Percentiles rank a stretch among this genome's conserved stretches.
Conservation (phyloP, 2,329 filamentous ascomycete genomes). For the Colletotrichum somersetense region DNA sequence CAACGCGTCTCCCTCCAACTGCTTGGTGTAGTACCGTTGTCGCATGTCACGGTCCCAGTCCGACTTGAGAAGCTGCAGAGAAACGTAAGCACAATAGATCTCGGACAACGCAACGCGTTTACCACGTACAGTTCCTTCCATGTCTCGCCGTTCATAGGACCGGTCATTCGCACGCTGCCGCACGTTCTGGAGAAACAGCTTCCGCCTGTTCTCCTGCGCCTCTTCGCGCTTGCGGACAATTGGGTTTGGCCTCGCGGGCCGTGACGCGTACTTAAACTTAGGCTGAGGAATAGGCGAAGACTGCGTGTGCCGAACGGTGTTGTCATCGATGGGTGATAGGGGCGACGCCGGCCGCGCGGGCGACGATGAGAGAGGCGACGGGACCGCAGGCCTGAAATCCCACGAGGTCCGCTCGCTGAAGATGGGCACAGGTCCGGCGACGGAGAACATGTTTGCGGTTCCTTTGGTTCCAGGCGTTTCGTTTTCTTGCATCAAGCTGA, state of each 20-base stretch:
- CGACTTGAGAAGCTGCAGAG: conserved; percentile 51
- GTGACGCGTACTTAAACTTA: conserved; percentile 65
- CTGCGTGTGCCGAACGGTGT: conserved; percentile 57
- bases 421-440: conserved; percentile 55
- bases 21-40: conserved; percentile 49
- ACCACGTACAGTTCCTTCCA: conserved; percentile 68
- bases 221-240: conserved; percentile 71
- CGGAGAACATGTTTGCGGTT: conserved; percentile 55
- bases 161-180: conserved; percentile 71
- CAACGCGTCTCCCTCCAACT: conserved; percentile 54
- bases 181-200: conserved; percentile 77
- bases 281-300: conserved; percentile 59
- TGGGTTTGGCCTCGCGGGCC: conserved; percentile 72
- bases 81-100: not conserved
- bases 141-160: conserved; percentile 70
- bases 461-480: conserved; percentile 46
- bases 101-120: no score
- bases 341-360: conserved; percentile 66
- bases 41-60: conserved; percentile 53
- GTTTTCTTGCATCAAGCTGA: conserved; percentile 50
- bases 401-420: conserved; percentile 57
- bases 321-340: conserved; percentile 58
- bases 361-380: conserved; percentile 72
- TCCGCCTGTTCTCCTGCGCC: conserved; percentile 72
- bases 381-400: conserved; percentile 60